Evolutionary conservation across 371 early-diverging fungal species (phyloP).

Genomic region (Mucor mucedo): DNA sequence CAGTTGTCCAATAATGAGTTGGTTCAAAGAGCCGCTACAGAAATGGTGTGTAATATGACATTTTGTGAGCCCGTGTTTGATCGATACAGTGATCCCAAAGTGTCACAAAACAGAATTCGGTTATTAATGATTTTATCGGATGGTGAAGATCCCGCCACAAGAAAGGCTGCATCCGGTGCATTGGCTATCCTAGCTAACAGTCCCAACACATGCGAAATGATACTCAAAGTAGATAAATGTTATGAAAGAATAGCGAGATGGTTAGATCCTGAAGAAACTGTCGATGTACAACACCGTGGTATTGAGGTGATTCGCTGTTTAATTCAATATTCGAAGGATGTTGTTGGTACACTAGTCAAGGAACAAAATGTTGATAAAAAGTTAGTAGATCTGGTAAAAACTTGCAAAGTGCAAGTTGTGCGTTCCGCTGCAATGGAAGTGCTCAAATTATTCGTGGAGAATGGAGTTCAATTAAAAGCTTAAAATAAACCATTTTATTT

Average conservation of each 20-base stretch:
- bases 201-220: conserved; percentile 57
- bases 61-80: conserved; percentile 82
- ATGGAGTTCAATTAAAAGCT: conserved; percentile 42
- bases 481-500: not conserved
- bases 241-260: conserved; percentile 55
- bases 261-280: conserved; percentile 41
- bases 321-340: conserved; percentile 39
- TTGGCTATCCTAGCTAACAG: conserved; percentile 81
- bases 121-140: conserved; percentile 86
- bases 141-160: conserved; percentile 82
- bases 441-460: conserved; percentile 56
- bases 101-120: conserved; percentile 63
- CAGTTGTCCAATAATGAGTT: conserved; percentile 81
- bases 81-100: conserved; percentile 59
- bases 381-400: conserved; percentile 49
- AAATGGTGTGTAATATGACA: conserved; percentile 93
- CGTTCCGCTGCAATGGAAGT: conserved; percentile 64
- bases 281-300: conserved; percentile 59
- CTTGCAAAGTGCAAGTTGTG: conserved; percentile 54
- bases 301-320: conserved; percentile 58
- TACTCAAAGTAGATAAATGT: conserved; percentile 58
- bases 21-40: conserved; percentile 93
- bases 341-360: conserved; percentile 30
- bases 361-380: conserved; percentile 36
- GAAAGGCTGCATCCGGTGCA: conserved; percentile 88